These are phyloP conservation scores for Panicum virgatum DNA, from an alignment of 202 grass and related monocot genomes.

Conservation along the genomic window DNA sequence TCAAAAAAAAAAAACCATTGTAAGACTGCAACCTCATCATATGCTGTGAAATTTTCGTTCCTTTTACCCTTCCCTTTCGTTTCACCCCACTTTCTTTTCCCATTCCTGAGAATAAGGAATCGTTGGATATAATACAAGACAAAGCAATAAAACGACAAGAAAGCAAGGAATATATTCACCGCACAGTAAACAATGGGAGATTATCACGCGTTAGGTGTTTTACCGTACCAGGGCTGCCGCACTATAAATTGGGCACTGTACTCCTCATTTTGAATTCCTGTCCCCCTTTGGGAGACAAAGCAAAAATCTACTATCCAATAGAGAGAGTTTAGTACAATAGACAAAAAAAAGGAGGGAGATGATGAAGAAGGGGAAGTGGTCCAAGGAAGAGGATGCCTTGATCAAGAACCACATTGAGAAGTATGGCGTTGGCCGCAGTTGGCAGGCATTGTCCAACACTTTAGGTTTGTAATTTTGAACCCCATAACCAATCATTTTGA, in stretches of 20 bases:
- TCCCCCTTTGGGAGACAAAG: slow-evolving; percentile 39
- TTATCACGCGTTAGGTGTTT: slow-evolving; percentile 44
- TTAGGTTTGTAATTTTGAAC: slow-evolving; percentile 35
- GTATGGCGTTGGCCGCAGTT: slow-evolving; percentile 51
- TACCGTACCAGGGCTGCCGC: background rate
- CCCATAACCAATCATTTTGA: background rate
- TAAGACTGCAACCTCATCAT: slow-evolving; percentile 3
- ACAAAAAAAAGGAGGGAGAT: background rate
- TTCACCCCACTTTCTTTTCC: background rate
- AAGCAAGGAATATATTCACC: slow-evolving; percentile 8
- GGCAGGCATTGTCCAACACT: slow-evolving; percentile 50
- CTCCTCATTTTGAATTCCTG: slow-evolving; percentile 31
- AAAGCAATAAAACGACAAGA: slow-evolving; percentile 41
- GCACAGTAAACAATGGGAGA: slow-evolving; percentile 1
- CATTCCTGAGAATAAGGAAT: slow-evolving; percentile 34
- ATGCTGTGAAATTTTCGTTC: background rate
- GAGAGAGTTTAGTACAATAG: slow-evolving; percentile 14
- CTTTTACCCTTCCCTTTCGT: background rate
- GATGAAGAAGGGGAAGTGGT: slow-evolving; percentile 56
- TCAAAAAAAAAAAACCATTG: background rate
- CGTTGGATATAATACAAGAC: slow-evolving; percentile 42
- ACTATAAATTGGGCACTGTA: slow-evolving; percentile 31
- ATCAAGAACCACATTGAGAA: slow-evolving; percentile 46
- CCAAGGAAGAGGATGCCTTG: slow-evolving; percentile 46
- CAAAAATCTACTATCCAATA: slow-evolving; percentile 15